phyloP scores from a whole-genome alignment of 78 protist genomes.

The Reticulomyxa filosa region DNA sequence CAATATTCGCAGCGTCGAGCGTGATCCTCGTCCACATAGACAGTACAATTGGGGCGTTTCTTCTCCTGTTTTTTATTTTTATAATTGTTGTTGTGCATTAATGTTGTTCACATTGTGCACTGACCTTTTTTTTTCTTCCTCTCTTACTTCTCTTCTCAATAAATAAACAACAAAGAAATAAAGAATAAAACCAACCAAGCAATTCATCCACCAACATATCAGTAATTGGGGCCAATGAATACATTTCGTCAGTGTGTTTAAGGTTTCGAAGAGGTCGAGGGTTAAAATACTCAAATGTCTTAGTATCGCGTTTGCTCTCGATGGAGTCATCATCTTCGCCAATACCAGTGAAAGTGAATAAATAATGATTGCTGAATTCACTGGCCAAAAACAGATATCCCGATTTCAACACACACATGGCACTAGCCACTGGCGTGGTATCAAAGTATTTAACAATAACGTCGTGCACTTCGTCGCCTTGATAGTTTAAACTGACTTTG shows the following conservation, averaged over 20 bases:
- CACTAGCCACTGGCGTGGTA: slow-evolving; percentile 54
- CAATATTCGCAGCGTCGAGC: slow-evolving; percentile 52
- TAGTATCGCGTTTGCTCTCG: not conserved
- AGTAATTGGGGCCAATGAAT: slow-evolving; percentile 49
- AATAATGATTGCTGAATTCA: slow-evolving; percentile 74
- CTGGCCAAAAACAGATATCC: slow-evolving; percentile 80
- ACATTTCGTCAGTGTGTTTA: slow-evolving; percentile 35
- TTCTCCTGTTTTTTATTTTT: too few species aligned
- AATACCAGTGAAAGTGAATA: slow-evolving; percentile 21
- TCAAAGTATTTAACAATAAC: slow-evolving; percentile 56
- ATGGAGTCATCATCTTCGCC: not conserved
- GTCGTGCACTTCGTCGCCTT: not conserved
- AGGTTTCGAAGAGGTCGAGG: slow-evolving; percentile 50
- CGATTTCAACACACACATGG: slow-evolving; percentile 10
- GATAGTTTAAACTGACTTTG: slow-evolving; percentile 31
- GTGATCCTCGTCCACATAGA: slow-evolving; percentile 23
- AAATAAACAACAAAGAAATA: too few species aligned
- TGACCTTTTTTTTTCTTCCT: too few species aligned
- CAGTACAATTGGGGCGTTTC: slow-evolving; percentile 6
- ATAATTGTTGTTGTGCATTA: too few species aligned
- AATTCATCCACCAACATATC: slow-evolving; percentile 41
- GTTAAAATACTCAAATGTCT: not conserved
- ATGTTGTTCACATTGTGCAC: too few species aligned
- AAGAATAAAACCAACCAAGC: too few species aligned
- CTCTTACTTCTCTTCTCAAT: too few species aligned